These are phyloP conservation scores for Cerrena zonata DNA, from an alignment of 1,284 basidiomycete genomes.

Conservation along the genomic window DNA sequence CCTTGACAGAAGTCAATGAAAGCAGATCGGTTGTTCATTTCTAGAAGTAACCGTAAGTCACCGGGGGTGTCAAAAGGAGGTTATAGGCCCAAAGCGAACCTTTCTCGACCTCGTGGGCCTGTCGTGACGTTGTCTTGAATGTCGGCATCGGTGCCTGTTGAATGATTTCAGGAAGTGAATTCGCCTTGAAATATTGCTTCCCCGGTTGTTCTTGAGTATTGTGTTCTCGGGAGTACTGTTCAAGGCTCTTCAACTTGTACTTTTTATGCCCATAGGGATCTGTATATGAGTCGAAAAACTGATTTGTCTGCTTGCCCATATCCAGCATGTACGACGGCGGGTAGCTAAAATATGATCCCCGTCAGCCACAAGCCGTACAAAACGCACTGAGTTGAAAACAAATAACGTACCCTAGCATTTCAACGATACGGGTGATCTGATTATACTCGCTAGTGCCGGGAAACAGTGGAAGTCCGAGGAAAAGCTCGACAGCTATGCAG, in stretches of 20 bases:
- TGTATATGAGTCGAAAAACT: slow-evolving; percentile 85
- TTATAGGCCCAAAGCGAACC: slow-evolving; percentile 43
- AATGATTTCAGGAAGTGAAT: slow-evolving; percentile 90
- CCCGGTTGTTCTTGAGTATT: slow-evolving; percentile 93
- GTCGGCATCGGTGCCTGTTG: slow-evolving; percentile 87
- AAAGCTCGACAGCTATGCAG: slow-evolving; percentile 96
- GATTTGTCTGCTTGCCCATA: slow-evolving; percentile 88
- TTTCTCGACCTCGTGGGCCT: slow-evolving; percentile 86
- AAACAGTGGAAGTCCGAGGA: slow-evolving; percentile 92
- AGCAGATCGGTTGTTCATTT: slow-evolving; percentile 87
- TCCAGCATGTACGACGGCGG: slow-evolving; percentile 93
- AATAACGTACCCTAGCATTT: slow-evolving; percentile 87
- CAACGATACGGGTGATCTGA: slow-evolving; percentile 92
- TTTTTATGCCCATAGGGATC: slow-evolving; percentile 84
- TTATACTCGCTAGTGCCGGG: slow-evolving; percentile 99
- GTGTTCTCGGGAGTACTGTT: slow-evolving; percentile 94
- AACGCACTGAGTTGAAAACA: neutral
- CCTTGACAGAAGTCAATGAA: slow-evolving; percentile 99
- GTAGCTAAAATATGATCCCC: slow-evolving; percentile 41
- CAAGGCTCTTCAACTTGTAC: slow-evolving; percentile 85
- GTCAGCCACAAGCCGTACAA: slow-evolving; percentile 1
- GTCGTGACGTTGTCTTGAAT: slow-evolving; percentile 68
- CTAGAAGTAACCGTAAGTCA: slow-evolving; percentile 36
- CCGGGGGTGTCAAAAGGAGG: neutral
- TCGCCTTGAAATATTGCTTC: slow-evolving; percentile 98